Evolutionary conservation across 257 asterid genomes (phyloP), one percentile per base, ranked within the genome.

Genomic region (Penstemon eatonii): DNA sequence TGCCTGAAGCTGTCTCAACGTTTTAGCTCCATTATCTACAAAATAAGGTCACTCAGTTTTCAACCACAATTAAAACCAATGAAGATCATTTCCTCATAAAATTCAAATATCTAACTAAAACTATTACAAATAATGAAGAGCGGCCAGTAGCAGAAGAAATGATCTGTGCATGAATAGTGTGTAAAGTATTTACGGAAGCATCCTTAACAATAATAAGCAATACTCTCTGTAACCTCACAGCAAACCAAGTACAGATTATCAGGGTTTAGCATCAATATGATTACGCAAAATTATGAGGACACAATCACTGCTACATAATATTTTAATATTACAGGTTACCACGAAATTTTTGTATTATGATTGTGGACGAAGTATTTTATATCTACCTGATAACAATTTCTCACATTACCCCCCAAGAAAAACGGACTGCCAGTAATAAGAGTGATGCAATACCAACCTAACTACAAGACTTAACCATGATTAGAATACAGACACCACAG

Each of bases 1-100:
- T 8, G 80, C 90, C 80, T 81, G 90, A 77, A 85, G 85, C 69
- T 86, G 89, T 60, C 87, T 78, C 83, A 84, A 78, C 62, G 90
- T 79, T 76, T 87, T 86, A 42, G 84, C 78, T 76, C 79, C 93
- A 75, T 70, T 81, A 72, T 83, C 92, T 81, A 68, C 68, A 74
- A 66, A 55, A 76, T 38, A 42, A 60, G 42, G 12, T 36, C 25
- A 55, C 56, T 66, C 60, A 58, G 63, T 25, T 50, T 66, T 73
- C 70, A 66, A 74, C 51, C 62, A 65, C 63, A 67, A 54, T 69
- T 67, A 60, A 38, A 70, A 66, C n/a, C 50, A 66, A 55, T 46
- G 60, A 38, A 73, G 66, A 50, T 47, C 51, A 11, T n/a, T 38
- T 39, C 12, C 40, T 36, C 65, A 60, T 11, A 59, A 69, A 46